A percentile compares a stretch with the other conserved stretches of the same genome.
Evolutionary conservation across 148 eudicot genomes (phyloP).

Genomic region (Camellia japonica): DNA sequence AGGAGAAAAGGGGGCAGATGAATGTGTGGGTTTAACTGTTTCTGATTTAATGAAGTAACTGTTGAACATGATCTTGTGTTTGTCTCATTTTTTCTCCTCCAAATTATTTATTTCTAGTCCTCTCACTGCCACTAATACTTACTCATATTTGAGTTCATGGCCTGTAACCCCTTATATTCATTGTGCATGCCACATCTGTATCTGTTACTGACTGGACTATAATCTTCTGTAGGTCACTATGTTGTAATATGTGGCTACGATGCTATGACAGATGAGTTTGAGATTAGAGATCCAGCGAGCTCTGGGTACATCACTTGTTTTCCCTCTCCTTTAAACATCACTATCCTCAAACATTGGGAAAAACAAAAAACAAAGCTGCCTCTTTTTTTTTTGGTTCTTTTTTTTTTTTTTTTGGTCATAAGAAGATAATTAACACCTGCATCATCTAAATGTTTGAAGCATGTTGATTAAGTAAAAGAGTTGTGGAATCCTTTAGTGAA

Average conservation of each 20-base stretch:
- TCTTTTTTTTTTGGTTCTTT: too few species aligned
- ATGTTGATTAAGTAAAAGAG: neutral
- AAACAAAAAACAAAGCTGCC: too few species aligned
- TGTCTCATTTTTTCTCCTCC: neutral
- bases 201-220: constrained; percentile 7
- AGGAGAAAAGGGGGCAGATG: neutral
- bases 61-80: neutral
- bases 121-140: neutral
- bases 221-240: constrained; percentile 70
- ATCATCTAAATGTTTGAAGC: too few species aligned
- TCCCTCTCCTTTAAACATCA: neutral
- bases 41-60: neutral
- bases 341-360: neutral
- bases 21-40: neutral
- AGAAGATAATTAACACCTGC: neutral
- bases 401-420: neutral
- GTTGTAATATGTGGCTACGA: constrained; percentile 91
- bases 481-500: neutral
- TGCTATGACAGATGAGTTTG: constrained; percentile 75
- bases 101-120: neutral
- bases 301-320: constrained; percentile 50
- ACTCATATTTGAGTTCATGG: neutral
- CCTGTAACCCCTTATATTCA: neutral
- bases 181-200: neutral
- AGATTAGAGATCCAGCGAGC: constrained; percentile 97